Evolutionary conservation across 257 asterid genomes (phyloP), one percentile per base, ranked within the genome.

Genomic region (Misopates orontium): DNA sequence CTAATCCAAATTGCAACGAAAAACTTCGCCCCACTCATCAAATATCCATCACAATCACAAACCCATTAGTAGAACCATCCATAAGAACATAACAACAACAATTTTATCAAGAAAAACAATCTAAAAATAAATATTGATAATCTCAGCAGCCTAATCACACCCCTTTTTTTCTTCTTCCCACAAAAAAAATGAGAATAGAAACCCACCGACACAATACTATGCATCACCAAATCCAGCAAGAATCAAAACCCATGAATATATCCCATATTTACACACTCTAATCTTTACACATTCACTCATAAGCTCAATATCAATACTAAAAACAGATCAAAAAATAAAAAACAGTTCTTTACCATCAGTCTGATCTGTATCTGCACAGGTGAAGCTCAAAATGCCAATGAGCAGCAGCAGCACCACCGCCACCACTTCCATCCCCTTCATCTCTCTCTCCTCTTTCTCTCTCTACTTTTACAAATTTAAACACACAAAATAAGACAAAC

Each of bases 291-390:
- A n/a, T n/a, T n/a, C 4, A 13, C 9, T 18, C 44, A 64, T 32
- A 55, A 57, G 20, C n/a, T 49, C 52, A 72, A 53, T 45, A 44
- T 20, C 17, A 66, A 56, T 48, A 36, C 20, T 5, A 51, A 28
- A 7, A 13, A 58, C 39, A 54, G 24, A 24, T 23, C 12, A 70
- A 32, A 5, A 47, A 17, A 8, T 12, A 13, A 40, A 58, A 71
- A 23, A 25, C 2, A 20, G 56, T 8, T 16, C 28, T 78, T 72
- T 18, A 85, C 93, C 84, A 73, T 85, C 89, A 75, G 55, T 73
- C 77, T 84, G 89, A 79, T 85, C 93, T 83, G 93, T 85, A 28
- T 61, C 81, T 10, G 84, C 93, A 75, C 73, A 63, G 42, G 75
- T 32, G 44, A 60, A 77, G 81, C 86, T 77, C 62, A 81, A 66